A percentile compares a stretch with the other conserved stretches of the same genome.
These are phyloP conservation scores for Emydomyces testavorans DNA, from an alignment of 2,329 filamentous ascomycete genomes.

Conservation along the genomic window DNA sequence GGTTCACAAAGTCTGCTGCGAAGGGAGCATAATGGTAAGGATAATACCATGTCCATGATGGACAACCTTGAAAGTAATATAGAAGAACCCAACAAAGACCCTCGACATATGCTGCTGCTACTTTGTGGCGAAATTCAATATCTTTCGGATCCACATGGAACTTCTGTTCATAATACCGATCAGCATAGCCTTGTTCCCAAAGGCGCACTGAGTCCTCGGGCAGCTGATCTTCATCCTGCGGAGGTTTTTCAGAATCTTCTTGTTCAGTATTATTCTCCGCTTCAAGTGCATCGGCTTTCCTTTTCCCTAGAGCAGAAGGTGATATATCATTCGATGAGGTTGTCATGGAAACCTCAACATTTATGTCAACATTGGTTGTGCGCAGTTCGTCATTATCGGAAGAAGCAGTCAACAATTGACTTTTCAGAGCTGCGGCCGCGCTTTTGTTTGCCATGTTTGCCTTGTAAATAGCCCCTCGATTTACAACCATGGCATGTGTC, in stretches of 20 bases:
- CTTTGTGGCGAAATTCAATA: conserved; percentile 73
- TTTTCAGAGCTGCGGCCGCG: conserved; percentile 78
- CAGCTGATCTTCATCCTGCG: conserved; percentile 46
- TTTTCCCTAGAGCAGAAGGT: conserved; percentile 29
- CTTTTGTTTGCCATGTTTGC: conserved; percentile 84
- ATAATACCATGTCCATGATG: conserved; percentile 99
- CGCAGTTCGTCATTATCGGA: conserved; percentile 17
- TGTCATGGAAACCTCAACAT: conserved; percentile 19
- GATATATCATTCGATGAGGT: conserved; percentile 19
- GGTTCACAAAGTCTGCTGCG: conserved; percentile 80
- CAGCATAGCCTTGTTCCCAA: conserved; percentile 92
- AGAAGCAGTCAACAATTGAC: conserved; percentile 50
- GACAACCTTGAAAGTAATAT: conserved; percentile 97
- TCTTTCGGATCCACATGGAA: conserved; percentile 75
- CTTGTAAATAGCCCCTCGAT: conserved; percentile 53
- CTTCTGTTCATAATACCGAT: conserved; percentile 95
- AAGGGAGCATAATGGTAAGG: conserved; percentile 98
- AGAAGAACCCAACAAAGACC: conserved; percentile 88
- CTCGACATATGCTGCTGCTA: conserved; percentile 84
- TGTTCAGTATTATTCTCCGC: conserved; percentile 39
- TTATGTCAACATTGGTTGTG: conserved; percentile 19
- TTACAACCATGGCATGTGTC: conserved; percentile 81
- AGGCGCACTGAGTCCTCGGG: conserved; percentile 72
- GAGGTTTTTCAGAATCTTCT: conserved; percentile 50
- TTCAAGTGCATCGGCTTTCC: conserved; percentile 62